A percentile compares a stretch with the other conserved stretches of the same genome.
Evolutionary conservation across 441 rosid genomes (phyloP).

Genomic region (Jatropha multifida): DNA sequence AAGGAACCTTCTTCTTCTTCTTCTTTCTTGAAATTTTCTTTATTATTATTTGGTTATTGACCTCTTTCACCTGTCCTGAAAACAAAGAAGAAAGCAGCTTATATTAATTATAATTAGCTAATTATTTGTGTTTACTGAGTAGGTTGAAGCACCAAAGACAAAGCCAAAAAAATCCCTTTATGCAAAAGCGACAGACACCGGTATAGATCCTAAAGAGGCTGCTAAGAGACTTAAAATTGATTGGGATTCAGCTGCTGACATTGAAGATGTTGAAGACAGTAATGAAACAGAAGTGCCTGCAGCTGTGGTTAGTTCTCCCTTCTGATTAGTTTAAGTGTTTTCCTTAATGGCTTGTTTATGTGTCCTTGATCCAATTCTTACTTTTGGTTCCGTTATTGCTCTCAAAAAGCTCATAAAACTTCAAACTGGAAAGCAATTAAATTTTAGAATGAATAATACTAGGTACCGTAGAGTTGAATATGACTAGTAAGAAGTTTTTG

Average conservation of each 20-base stretch:
- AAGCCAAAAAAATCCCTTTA: slow-evolving; percentile 70
- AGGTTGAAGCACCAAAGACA: slow-evolving; percentile 66
- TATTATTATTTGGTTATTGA: not conserved
- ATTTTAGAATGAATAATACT: not conserved
- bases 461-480: not conserved
- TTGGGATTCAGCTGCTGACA: slow-evolving; percentile 95
- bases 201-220: slow-evolving; percentile 70
- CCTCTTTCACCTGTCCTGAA: not conserved
- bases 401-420: not conserved
- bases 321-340: slow-evolving; percentile 8
- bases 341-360: not conserved
- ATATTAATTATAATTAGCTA: not conserved
- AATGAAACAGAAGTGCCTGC: slow-evolving; percentile 69
- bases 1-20: not conserved
- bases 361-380: not conserved
- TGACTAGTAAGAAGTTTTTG: not conserved
- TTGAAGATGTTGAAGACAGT: slow-evolving; percentile 51
- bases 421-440: not conserved
- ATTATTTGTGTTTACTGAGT: slow-evolving; percentile 15
- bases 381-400: not conserved
- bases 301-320: slow-evolving; percentile 63
- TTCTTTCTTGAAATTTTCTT: not conserved
- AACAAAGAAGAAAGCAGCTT: not conserved
- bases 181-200: slow-evolving; percentile 86
- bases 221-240: slow-evolving; percentile 85